phyloP scores from a whole-genome alignment of 202 grass and related monocot genomes.

The Hordeum pubiflorum region DNA sequence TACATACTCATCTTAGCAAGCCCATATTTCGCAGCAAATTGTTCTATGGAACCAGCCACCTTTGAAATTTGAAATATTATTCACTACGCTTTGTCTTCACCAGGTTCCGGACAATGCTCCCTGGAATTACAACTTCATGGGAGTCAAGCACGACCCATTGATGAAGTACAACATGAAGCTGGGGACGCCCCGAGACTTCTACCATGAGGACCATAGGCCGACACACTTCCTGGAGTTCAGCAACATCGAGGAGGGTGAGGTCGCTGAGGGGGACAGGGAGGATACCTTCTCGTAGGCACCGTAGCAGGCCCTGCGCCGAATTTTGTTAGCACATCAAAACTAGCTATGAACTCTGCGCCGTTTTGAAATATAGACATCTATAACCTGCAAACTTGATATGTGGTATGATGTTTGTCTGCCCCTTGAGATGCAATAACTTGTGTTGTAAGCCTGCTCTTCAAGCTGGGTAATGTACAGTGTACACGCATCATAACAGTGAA shows the following conservation, averaged over 20 bases:
- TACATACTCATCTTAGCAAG: slow-evolving; percentile 11
- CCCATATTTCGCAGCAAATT: not conserved
- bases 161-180: slow-evolving; percentile 89
- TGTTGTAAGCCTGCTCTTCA: slow-evolving; percentile 13
- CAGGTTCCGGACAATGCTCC: slow-evolving; percentile 84
- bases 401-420: not conserved
- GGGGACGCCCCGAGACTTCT: slow-evolving; percentile 79
- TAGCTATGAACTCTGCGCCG: not conserved
- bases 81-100: not conserved
- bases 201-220: slow-evolving; percentile 84
- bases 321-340: not conserved
- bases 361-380: not conserved
- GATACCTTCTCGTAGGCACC: slow-evolving; percentile 58
- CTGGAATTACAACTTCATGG: slow-evolving; percentile 99
- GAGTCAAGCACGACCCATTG: slow-evolving; percentile 75
- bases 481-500: not conserved
- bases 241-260: slow-evolving; percentile 80
- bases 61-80: not conserved
- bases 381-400: not conserved
- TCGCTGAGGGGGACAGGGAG: slow-evolving; percentile 71
- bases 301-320: not conserved
- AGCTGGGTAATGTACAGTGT: slow-evolving; percentile 3
- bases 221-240: slow-evolving; percentile 94
- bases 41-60: not conserved
- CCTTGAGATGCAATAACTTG: not conserved